A percentile compares a stretch with the other conserved stretches of the same genome.
These are phyloP conservation scores for Fusarium cicatricum DNA, from an alignment of 2,329 filamentous ascomycete genomes.

Conservation along the genomic window DNA sequence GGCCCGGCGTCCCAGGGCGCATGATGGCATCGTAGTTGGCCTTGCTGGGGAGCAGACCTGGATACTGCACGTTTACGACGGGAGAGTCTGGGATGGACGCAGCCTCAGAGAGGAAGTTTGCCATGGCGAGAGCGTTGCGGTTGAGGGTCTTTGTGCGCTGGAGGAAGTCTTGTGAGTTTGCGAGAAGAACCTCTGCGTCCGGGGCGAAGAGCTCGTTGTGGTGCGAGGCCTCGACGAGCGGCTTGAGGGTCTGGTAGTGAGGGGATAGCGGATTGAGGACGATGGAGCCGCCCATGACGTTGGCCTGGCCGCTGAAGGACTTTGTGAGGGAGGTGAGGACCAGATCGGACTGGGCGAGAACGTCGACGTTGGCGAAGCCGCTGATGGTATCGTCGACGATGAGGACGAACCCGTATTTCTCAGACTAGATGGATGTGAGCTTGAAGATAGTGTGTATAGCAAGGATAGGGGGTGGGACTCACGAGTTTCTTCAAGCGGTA, in stretches of 20 bases:
- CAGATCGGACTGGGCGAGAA: constrained; percentile 58
- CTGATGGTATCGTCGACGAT: constrained; percentile 59
- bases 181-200: constrained; percentile 56
- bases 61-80: constrained; percentile 55
- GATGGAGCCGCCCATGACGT: constrained; percentile 62
- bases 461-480: constrained; percentile 35
- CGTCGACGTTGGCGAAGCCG: constrained; percentile 59
- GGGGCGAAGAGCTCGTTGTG: constrained; percentile 57
- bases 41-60: constrained; percentile 48
- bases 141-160: constrained; percentile 51
- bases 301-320: constrained; percentile 63
- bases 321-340: constrained; percentile 65
- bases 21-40: constrained; percentile 47
- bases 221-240: constrained; percentile 41
- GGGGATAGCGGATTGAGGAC: constrained; percentile 58
- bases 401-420: constrained; percentile 55
- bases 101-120: constrained; percentile 47
- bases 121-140: constrained; percentile 54
- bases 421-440: constrained; percentile 39
- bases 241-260: constrained; percentile 49
- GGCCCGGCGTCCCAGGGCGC: constrained; percentile 52
- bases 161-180: constrained; percentile 56
- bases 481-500: constrained; percentile 50
- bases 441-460: not conserved
- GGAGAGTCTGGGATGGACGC: constrained; percentile 45